Evolutionary conservation across 176 grass and related monocot genomes (phyloP).

Genomic region (Triticum timopheevii): DNA sequence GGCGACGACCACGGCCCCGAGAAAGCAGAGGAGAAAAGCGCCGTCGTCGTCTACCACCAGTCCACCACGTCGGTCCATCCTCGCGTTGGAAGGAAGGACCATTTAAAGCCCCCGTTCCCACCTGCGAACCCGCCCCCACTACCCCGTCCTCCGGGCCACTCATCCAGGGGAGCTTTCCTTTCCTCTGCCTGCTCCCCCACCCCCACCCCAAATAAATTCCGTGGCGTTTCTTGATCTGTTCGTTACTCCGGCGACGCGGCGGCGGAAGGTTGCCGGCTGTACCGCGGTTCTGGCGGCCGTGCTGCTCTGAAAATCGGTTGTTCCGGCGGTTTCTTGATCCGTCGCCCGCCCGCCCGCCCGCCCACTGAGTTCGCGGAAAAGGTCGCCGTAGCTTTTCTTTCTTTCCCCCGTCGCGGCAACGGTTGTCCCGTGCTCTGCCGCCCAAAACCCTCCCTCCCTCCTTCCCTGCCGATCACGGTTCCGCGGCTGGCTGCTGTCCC

Average conservation of each 20-base stretch:
- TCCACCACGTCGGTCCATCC: background rate
- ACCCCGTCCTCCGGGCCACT: background rate
- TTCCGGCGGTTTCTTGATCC: conserved; percentile 25
- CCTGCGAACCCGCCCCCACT: background rate
- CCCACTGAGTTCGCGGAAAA: background rate
- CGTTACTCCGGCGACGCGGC: conserved; percentile 6
- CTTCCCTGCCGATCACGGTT: conserved; percentile 35
- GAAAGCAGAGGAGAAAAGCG: background rate
- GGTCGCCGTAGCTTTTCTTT: background rate
- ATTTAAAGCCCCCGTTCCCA: conserved; percentile 41
- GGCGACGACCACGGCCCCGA: background rate
- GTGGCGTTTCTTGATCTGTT: background rate
- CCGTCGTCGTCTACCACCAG: background rate
- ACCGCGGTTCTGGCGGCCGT: background rate
- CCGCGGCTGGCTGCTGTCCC: background rate
- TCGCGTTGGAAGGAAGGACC: conserved; percentile 8
- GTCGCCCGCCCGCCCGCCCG: background rate
- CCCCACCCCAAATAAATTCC: background rate
- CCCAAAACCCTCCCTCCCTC: background rate
- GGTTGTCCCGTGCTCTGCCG: conserved; percentile 16
- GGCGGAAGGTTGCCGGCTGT: background rate
- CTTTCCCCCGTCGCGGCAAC: background rate
- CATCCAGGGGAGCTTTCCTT: background rate
- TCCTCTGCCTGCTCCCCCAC: background rate
- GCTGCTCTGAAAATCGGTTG: background rate